Evolutionary conservation across 352 stramenopile genomes (phyloP), one percentile per base, ranked within the genome.

Genomic region (Phytophthora tentaculata): DNA sequence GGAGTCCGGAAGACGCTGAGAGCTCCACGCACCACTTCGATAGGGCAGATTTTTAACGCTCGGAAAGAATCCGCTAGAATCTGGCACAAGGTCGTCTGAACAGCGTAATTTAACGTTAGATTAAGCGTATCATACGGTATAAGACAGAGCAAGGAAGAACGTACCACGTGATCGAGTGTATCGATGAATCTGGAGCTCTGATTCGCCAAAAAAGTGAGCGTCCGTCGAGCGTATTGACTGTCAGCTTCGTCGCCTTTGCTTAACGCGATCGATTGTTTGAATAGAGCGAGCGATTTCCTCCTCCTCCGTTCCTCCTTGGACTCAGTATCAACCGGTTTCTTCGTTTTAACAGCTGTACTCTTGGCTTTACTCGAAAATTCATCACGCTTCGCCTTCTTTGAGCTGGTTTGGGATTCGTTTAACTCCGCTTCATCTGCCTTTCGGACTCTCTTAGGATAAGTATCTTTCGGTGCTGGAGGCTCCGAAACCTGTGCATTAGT

Each of bases 141-240:
- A 19, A 43, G n/a, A n/a, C n/a, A 45, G 17, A 23, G 22, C 43
- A 32, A 32, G 28, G 9, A 32, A 32, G 5, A 32, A 44, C 62
- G 49, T 79, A 79, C 66, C 68, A 82, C 68, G n/a, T 77, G 69
- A 52, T 62, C 49, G 35, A 56, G 48, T 28, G 66, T 60, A 35
- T 69, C 37, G 12, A 77, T 22, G 37, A 74, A 70, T 39, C 26
- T 61, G 53, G 65, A 55, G 51, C 75, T 75, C 51, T 65, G 57
- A 24, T 70, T 76, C 22, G 80, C 69, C 51, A 85, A 58, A 5
- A 63, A n/a, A n/a, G 48, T 29, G 14, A 89, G 56, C 1, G 78
- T 85, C 5, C 71, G 74, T 13, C 64, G 64, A 17, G 79, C 56
- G 20, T 81, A 89, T 1, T 53, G 22, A 0, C 61, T 64, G 39